Percentiles rank a stretch among this genome's conserved stretches.
Conservation (phyloP, 805 yeast genomes). For the Yarrowia bubula region DNA sequence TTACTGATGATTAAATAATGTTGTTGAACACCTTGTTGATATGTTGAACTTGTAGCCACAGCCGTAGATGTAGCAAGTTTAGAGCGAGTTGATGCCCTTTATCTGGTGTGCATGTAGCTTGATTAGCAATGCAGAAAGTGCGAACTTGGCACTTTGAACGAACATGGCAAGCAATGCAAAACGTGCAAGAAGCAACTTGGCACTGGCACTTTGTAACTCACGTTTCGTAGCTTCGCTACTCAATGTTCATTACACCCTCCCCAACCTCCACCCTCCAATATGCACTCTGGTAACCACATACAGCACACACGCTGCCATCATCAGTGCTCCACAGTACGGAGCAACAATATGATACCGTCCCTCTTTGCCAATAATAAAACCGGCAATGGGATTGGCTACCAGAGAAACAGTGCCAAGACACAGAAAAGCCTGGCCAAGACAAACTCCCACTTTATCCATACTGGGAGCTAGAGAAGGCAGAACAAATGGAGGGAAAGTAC, state of each 20-base stretch:
- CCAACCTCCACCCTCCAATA: conserved; percentile 7
- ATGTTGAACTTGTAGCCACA: too few species aligned
- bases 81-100: too few species aligned
- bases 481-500: conserved; percentile 28
- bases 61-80: too few species aligned
- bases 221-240: too few species aligned
- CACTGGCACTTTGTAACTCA: too few species aligned
- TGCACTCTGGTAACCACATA: neutral
- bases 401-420: conserved; percentile 51
- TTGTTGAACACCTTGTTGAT: too few species aligned
- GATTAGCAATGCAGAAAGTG: too few species aligned
- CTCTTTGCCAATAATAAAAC: conserved; percentile 32
- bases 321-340: conserved; percentile 13
- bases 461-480: conserved; percentile 34
- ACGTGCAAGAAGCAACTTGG: too few species aligned
- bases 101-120: too few species aligned
- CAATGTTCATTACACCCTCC: neutral
- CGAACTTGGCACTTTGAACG: too few species aligned
- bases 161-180: too few species aligned
- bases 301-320: conserved; percentile 1
- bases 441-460: conserved; percentile 44
- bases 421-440: conserved; percentile 64
- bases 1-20: too few species aligned
- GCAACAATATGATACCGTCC: conserved; percentile 30
- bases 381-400: conserved; percentile 38